Conservation (phyloP, 2,329 filamentous ascomycete genomes). For the Boeremia lycopersici region DNA sequence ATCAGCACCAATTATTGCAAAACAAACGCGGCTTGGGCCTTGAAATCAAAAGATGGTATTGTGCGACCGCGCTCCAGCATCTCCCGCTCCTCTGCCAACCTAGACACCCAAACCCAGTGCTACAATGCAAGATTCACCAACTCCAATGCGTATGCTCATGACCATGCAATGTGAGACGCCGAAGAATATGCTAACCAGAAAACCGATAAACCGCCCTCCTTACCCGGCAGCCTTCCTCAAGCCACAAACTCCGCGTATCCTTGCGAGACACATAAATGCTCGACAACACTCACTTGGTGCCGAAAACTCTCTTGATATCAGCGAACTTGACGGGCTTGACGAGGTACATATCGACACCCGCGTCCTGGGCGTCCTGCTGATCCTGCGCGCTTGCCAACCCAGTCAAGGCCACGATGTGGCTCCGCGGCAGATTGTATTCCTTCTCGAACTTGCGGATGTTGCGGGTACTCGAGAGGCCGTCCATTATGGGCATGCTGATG, state of each 20-base stretch:
- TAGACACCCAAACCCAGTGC: too few species aligned
- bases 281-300: background rate
- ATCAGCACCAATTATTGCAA: too few species aligned
- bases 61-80: background rate
- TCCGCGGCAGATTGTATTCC: conserved; percentile 26
- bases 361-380: conserved; percentile 41
- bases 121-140: conserved; percentile 3
- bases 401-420: conserved; percentile 45
- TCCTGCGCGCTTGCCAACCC: conserved; percentile 46
- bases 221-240: background rate
- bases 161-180: background rate
- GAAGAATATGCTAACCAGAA: background rate
- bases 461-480: conserved; percentile 47
- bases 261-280: background rate
- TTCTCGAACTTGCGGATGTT: conserved; percentile 36
- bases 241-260: background rate
- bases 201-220: background rate
- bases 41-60: background rate
- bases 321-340: conserved; percentile 49
- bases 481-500: conserved; percentile 45
- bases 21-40: too few species aligned
- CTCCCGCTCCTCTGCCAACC: background rate
- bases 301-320: conserved; percentile 39
- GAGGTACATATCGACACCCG: conserved; percentile 46
- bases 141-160: conserved; percentile 4